Evolutionary conservation across 305 asterid species (phyloP).

Genomic region (Solanum hybrid): DNA sequence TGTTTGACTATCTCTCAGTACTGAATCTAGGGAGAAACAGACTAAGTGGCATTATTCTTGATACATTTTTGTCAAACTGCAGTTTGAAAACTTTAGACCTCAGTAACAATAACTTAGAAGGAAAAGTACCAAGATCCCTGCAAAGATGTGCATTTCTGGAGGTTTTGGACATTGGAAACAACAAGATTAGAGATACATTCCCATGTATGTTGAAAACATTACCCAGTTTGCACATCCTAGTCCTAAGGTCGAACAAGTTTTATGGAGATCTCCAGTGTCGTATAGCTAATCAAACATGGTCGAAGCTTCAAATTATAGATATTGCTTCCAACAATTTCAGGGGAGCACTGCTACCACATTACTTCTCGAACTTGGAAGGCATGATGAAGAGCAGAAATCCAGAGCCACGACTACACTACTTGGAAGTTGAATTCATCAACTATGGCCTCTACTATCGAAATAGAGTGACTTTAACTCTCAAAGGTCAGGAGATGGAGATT

Average conservation of each 20-base stretch:
- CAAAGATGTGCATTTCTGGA: slow-evolving; percentile 28
- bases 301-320: slow-evolving; percentile 13
- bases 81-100: not conserved
- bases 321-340: slow-evolving; percentile 20
- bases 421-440: not conserved
- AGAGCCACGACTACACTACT: not conserved
- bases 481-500: slow-evolving; percentile 37
- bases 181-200: slow-evolving; percentile 15
- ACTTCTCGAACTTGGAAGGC: slow-evolving; percentile 38
- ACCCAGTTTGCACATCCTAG: slow-evolving; percentile 7
- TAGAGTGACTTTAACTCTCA: slow-evolving; percentile 34
- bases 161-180: slow-evolving; percentile 23
- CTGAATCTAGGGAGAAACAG: not conserved
- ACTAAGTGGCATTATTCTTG: not conserved
- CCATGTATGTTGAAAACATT: slow-evolving; percentile 12
- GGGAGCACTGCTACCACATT: slow-evolving; percentile 3
- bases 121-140: slow-evolving; percentile 37
- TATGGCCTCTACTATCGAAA: slow-evolving; percentile 12
- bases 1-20: not conserved
- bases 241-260: slow-evolving; percentile 12
- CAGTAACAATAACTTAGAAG: slow-evolving; percentile 10
- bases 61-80: not conserved
- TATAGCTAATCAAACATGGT: slow-evolving; percentile 5
- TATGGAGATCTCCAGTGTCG: slow-evolving; percentile 5
- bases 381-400: slow-evolving; percentile 28